Conservation (phyloP, 257 asterid species). For the Echium plantagineum region DNA sequence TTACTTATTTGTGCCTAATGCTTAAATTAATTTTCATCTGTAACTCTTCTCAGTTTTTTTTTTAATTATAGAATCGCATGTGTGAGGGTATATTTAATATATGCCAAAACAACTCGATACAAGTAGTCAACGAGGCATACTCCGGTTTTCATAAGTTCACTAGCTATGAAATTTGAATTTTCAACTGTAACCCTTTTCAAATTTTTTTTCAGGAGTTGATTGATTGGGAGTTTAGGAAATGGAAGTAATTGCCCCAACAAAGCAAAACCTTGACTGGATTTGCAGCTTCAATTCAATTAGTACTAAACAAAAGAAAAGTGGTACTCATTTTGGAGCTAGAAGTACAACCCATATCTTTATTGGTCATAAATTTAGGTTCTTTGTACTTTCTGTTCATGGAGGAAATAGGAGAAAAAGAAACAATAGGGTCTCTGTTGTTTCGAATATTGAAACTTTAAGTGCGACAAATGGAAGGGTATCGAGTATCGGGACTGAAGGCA, state of each 20-base stretch:
- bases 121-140: too few relatives aligned
- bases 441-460: slow-evolving; percentile 28
- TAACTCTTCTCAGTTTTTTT: too few relatives aligned
- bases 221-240: slow-evolving; percentile 8
- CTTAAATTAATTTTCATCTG: too few relatives aligned
- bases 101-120: too few relatives aligned
- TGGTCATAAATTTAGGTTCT: slow-evolving; percentile 8
- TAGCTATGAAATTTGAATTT: background rate
- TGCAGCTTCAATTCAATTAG: slow-evolving; percentile 24
- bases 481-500: slow-evolving; percentile 3
- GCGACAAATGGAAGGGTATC: slow-evolving; percentile 34
- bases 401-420: slow-evolving; percentile 18
- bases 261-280: slow-evolving; percentile 38
- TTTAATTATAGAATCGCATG: too few relatives aligned
- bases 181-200: too few relatives aligned
- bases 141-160: background rate
- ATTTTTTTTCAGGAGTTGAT: too few relatives aligned
- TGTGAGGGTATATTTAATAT: too few relatives aligned
- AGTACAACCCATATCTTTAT: slow-evolving; percentile 11
- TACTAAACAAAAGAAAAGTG: slow-evolving; percentile 10
- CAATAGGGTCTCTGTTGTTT: slow-evolving; percentile 33
- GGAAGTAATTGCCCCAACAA: slow-evolving; percentile 47
- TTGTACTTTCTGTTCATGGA: slow-evolving; percentile 4
- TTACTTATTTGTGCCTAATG: too few relatives aligned
- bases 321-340: slow-evolving; percentile 11